Evolutionary conservation across 148 eudicot genomes (phyloP).

Genomic region (Fagopyrum tataricum): DNA sequence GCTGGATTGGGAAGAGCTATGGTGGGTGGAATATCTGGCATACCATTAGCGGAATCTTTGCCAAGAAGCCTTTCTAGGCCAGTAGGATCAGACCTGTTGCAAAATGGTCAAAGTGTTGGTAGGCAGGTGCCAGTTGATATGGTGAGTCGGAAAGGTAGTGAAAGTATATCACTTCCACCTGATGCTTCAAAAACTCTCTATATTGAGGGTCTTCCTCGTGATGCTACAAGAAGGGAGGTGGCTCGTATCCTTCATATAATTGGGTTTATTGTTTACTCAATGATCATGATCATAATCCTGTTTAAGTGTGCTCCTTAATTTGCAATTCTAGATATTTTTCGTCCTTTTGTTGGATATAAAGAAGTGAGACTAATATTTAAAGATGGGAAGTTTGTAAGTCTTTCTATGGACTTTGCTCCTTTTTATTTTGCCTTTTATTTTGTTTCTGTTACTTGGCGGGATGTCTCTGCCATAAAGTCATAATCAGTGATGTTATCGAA

Average conservation of each 20-base stretch:
- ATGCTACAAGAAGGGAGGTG: slow-evolving; percentile 63
- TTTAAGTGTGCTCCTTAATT: slow-evolving; percentile 10
- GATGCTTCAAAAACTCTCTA: slow-evolving; percentile 68
- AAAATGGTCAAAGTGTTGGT: slow-evolving; percentile 41
- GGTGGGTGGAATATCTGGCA: slow-evolving; percentile 24
- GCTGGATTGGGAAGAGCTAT: slow-evolving; percentile 38
- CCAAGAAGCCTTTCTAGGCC: slow-evolving; percentile 34
- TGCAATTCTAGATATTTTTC: slow-evolving; percentile 56
- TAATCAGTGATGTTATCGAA: not conserved
- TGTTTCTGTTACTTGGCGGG: not conserved
- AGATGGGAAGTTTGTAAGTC: slow-evolving; percentile 67
- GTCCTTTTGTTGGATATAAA: slow-evolving; percentile 78
- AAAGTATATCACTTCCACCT: slow-evolving; percentile 38
- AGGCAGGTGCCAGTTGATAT: slow-evolving; percentile 33
- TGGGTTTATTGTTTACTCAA: not conserved
- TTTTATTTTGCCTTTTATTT: not conserved
- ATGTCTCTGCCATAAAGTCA: not conserved
- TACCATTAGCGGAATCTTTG: slow-evolving; percentile 32
- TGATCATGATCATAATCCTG: not conserved
- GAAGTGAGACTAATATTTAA: slow-evolving; percentile 72
- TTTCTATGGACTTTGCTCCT: not conserved
- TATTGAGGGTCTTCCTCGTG: slow-evolving; percentile 64
- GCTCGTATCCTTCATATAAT: slow-evolving; percentile 61
- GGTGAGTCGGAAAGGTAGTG: slow-evolving; percentile 6
- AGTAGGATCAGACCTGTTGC: slow-evolving; percentile 26